Evolutionary conservation across 768 basidiomycete genomes (phyloP), one percentile per base, ranked within the genome.

Genomic region (Russula earlei): DNA sequence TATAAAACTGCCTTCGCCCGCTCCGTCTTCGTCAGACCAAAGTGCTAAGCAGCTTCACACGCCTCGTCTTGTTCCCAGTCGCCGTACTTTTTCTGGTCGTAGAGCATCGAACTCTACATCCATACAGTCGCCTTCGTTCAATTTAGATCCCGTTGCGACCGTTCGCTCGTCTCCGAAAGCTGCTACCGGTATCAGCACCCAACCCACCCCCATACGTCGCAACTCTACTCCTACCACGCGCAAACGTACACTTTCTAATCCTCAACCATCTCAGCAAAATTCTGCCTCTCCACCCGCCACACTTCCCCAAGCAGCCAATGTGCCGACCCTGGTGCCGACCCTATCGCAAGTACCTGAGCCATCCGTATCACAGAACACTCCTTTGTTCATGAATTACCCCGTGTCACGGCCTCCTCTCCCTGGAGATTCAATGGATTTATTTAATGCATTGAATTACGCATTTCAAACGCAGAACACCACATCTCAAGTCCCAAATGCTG

Each of bases 391-490:
- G 56, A 46, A 40, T 17, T 5, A 34, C 4, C 24, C 33, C 37
- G 55, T 9, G 17, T 25, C 36, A 17, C 55, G 45, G 24, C 44
- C 52, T 20, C 24, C 49, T 3, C 15, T 45, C 38, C 24, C 36
- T 29, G 15, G 42, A 1, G 49, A 43, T 12, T 29, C 47, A 44
- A 15, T 24, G 20, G 47, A 50, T 34, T 36, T 59, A 20, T 29
- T 58, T 10, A 49, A 57, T 22, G 56, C 45, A 36, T 42, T 57
- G 24, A 51, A 41, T 34, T 48, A 31, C 10, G 55, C 55, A 29
- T 50, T 54, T 42, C 55, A 58, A 43, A 38, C 46, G 10, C 52
- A 61, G 44, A 48, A 49, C 22, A 52, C 43, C n/a, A 34, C 55
- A 11, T 48, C 52, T 48, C 47, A 53, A 27, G 48, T 38, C 27